A percentile compares a stretch with the other conserved stretches of the same genome.
Conservation (phyloP, 768 basidiomycete genomes). For the Suillus lakei region DNA sequence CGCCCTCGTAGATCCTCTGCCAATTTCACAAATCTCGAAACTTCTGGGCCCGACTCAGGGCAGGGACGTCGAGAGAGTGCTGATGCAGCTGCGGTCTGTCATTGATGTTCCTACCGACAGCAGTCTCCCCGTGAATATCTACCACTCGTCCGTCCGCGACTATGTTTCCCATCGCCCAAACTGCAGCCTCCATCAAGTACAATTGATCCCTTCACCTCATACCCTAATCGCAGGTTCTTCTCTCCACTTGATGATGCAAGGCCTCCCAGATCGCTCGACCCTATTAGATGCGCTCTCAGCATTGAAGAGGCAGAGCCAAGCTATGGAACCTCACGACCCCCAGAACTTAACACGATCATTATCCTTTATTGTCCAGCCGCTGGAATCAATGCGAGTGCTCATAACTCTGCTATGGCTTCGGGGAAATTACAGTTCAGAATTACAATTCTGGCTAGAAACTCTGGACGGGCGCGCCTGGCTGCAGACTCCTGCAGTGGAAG, state of each 20-base stretch:
- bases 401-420: neutral
- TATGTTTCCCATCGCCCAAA: neutral
- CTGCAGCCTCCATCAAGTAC: neutral
- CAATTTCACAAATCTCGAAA: neutral
- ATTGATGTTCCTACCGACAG: neutral
- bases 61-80: neutral
- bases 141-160: neutral
- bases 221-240: neutral
- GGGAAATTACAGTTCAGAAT: neutral
- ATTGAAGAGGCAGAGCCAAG: neutral
- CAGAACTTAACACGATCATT: neutral
- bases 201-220: neutral
- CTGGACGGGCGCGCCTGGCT: neutral
- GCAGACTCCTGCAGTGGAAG: neutral
- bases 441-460: neutral
- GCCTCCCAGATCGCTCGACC: neutral
- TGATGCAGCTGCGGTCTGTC: neutral
- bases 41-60: neutral
- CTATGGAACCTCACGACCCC: neutral
- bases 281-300: neutral
- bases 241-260: neutral
- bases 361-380: neutral
- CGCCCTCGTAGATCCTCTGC: neutral
- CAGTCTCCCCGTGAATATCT: neutral
- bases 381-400: neutral